These are phyloP conservation scores for Podospora bellae-mahoneyi DNA, from an alignment of 495 filamentous ascomycete genomes.

Conservation along the genomic window DNA sequence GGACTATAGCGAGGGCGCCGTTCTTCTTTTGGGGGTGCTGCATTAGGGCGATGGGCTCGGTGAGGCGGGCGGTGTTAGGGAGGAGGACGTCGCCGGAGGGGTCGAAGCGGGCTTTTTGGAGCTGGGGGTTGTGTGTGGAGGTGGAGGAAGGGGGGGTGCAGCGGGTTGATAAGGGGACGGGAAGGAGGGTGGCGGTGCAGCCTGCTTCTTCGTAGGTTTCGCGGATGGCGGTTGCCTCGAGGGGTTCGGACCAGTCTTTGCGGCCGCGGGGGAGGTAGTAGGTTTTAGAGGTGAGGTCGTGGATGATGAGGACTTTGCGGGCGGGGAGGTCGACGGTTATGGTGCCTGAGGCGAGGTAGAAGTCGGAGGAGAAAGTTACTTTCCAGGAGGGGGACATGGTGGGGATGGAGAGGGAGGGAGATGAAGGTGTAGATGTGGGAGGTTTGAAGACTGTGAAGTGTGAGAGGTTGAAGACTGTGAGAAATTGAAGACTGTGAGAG, in stretches of 20 bases:
- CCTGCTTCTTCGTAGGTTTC: constrained; percentile 36
- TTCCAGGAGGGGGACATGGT: constrained; percentile 1
- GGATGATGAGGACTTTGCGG: constrained; percentile 27
- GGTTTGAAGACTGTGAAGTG: neutral
- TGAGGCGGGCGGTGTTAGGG: constrained; percentile 8
- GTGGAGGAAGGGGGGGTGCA: constrained; percentile 6
- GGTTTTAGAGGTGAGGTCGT: constrained; percentile 17
- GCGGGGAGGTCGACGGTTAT: constrained; percentile 27
- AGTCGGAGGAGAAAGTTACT: constrained; percentile 27
- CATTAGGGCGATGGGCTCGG: constrained; percentile 21
- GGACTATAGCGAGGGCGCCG: constrained; percentile 18
- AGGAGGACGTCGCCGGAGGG: constrained; percentile 5
- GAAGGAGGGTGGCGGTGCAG: constrained; percentile 22
- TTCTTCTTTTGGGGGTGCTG: constrained; percentile 16
- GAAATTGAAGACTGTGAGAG: neutral
- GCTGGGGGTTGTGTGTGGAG: neutral
- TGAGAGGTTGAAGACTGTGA: neutral
- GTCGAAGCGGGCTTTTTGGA: neutral
- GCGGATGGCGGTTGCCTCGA: constrained; percentile 27
- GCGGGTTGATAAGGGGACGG: constrained; percentile 19
- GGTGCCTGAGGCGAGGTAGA: constrained; percentile 33
- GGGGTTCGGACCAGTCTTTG: constrained; percentile 31
- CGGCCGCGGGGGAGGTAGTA: constrained; percentile 34
- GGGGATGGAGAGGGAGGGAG: neutral
- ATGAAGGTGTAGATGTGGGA: neutral